Percentiles rank a stretch among this genome's conserved stretches.
These are phyloP conservation scores for Hirschioporus abietinus DNA, from an alignment of 768 basidiomycete species.

Conservation along the genomic window DNA sequence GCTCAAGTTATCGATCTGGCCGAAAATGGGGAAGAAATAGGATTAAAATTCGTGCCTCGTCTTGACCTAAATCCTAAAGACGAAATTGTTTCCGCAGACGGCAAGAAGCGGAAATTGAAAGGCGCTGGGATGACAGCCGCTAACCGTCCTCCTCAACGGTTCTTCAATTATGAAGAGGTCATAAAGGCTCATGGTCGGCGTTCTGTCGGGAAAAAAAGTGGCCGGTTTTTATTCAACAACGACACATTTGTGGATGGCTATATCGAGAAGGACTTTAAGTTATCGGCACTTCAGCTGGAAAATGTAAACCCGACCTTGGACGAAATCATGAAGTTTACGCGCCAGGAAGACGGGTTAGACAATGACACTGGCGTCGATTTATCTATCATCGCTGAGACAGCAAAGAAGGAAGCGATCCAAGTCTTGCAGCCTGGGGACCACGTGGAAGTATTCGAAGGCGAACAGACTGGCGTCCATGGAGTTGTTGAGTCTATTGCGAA, in stretches of 20 bases:
- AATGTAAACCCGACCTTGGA: conserved; percentile 94
- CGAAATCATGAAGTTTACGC: conserved; percentile 88
- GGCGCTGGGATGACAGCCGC: conserved; percentile 36
- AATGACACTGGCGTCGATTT: conserved; percentile 74
- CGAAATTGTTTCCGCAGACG: conserved; percentile 51
- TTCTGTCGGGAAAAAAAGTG: conserved; percentile 66
- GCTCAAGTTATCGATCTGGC: conserved; percentile 94
- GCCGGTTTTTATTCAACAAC: conserved; percentile 80
- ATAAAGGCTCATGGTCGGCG: conserved; percentile 79
- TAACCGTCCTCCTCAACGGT: conserved; percentile 81
- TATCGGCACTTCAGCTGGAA: conserved; percentile 72
- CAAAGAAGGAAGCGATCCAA: conserved; percentile 83
- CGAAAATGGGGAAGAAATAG: conserved; percentile 89
- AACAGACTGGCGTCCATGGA: conserved; percentile 90
- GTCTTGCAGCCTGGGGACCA: conserved; percentile 98
- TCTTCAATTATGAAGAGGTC: conserved; percentile 94
- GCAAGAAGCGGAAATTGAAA: conserved; percentile 75
- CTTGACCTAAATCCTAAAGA: conserved; percentile 94
- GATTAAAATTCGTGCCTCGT: conserved; percentile 92
- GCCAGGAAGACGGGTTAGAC: conserved; percentile 65
- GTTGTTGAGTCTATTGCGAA: conserved; percentile 84
- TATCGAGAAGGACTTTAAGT: conserved; percentile 91
- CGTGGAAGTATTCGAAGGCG: conserved; percentile 95
- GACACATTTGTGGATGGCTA: conserved; percentile 96
- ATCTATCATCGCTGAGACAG: conserved; percentile 88